These are phyloP conservation scores for Lolium rigidum DNA, from an alignment of 176 grass and related monocot genomes.

Conservation along the genomic window DNA sequence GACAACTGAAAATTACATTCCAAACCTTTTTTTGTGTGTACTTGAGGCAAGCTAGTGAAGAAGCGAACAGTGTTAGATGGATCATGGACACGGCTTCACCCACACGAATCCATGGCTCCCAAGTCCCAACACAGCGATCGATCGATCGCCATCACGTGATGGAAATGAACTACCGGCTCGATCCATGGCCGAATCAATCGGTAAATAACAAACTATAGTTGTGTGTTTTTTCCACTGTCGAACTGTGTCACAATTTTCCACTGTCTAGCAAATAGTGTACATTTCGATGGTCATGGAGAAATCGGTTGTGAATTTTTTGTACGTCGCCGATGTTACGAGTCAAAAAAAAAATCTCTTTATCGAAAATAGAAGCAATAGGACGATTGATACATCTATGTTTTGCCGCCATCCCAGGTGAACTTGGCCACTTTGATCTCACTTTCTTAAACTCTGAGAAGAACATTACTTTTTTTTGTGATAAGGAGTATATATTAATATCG, in stretches of 20 bases:
- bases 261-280: neutral
- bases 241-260: too few species aligned
- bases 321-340: neutral
- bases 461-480: neutral
- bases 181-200: neutral
- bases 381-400: neutral
- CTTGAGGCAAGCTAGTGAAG: neutral
- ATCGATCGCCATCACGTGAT: neutral
- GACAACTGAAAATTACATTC: neutral
- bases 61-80: neutral
- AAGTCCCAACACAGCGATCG: neutral
- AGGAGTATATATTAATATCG: too few species aligned
- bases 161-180: neutral
- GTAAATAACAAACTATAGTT: neutral
- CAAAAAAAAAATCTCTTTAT: neutral
- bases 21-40: neutral
- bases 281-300: neutral
- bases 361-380: neutral
- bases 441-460: neutral
- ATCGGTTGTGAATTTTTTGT: neutral
- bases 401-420: neutral
- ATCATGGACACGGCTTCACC: neutral
- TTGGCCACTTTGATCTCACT: neutral
- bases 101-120: conserved; percentile 9
- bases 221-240: neutral